phyloP scores from a whole-genome alignment of 176 grass and related monocot genomes.

The Areca catechu region DNA sequence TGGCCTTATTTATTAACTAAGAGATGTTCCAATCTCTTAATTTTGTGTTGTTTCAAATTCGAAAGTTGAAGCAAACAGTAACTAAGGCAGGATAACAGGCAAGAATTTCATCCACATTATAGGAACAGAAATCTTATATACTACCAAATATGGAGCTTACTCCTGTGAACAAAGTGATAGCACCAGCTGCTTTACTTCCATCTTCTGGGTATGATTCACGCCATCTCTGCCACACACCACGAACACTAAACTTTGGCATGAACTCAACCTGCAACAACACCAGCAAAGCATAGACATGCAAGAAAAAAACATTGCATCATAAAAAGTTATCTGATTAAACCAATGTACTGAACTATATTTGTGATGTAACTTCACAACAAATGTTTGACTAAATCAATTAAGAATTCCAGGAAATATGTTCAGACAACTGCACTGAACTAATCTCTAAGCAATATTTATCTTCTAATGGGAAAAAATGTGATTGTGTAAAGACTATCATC shows the following conservation, averaged over 20 bases:
- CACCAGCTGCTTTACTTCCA: conserved; percentile 40
- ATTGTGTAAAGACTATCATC: no score
- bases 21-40: background rate
- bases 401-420: no score
- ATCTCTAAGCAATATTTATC: no score
- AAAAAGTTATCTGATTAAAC: background rate
- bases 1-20: background rate
- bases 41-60: no score
- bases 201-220: conserved; percentile 66
- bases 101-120: no score
- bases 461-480: no score
- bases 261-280: conserved; percentile 68
- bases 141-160: conserved; percentile 30
- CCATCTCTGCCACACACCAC: conserved; percentile 93
- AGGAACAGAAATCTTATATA: background rate
- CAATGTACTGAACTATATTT: no score
- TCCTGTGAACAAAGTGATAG: conserved; percentile 92
- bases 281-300: conserved; percentile 15
- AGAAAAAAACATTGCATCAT: conserved; percentile 2
- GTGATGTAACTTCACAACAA: no score
- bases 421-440: no score
- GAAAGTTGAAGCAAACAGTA: no score
- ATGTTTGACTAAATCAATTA: no score
- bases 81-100: no score
- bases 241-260: conserved; percentile 89